Evolutionary conservation across 345 rosid genomes (phyloP).

Genomic region (Rhodomyrtus tomentosa): DNA sequence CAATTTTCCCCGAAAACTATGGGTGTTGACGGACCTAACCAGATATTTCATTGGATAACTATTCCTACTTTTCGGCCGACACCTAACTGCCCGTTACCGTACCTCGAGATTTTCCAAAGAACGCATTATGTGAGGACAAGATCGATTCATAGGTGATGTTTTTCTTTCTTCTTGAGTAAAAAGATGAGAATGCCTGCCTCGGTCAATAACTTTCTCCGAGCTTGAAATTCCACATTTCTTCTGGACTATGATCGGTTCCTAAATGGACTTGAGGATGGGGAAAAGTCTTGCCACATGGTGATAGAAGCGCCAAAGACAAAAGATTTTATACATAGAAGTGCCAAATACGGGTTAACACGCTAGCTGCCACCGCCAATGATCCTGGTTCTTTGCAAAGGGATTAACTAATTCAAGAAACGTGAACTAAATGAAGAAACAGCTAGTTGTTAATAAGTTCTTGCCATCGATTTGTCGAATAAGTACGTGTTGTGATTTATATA

Average conservation of each 20-base stretch:
- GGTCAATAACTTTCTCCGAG: neutral
- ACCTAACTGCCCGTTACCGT: neutral
- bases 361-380: no score
- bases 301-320: no score
- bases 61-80: neutral
- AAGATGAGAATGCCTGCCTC: neutral
- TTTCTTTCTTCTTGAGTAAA: neutral
- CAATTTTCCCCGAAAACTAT: no score
- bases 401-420: no score
- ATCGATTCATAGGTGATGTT: neutral
- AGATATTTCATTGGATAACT: fast-evolving
- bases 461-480: no score
- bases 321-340: no score
- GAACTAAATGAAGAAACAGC: no score
- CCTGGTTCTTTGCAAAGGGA: no score
- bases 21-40: neutral
- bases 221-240: neutral
- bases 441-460: no score
- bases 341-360: no score
- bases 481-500: neutral
- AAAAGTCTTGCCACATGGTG: neutral
- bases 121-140: neutral
- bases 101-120: neutral
- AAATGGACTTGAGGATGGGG: neutral
- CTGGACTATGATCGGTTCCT: neutral